Conservation (phyloP, 805 yeast species). For the Spathaspora gorwiae region DNA sequence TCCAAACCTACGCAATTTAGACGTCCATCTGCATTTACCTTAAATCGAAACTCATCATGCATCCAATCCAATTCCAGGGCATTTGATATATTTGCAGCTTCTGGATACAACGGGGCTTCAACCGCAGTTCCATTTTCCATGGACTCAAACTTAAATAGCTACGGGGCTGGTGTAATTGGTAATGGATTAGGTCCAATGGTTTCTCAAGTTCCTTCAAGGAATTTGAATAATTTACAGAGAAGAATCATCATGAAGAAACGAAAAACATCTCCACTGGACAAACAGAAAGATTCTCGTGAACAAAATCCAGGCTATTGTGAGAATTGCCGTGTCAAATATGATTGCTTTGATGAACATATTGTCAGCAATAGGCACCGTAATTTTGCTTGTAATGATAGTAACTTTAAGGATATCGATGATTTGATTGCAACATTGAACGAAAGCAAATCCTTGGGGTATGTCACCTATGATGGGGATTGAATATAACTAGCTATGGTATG, state of each 20-base stretch:
- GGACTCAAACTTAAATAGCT: conserved; percentile 36
- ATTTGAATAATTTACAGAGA: conserved; percentile 44
- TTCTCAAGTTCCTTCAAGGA: conserved; percentile 52
- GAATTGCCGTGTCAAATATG: conserved; percentile 82
- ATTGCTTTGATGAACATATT: conserved; percentile 74
- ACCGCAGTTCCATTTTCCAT: conserved; percentile 37
- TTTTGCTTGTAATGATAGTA: conserved; percentile 68
- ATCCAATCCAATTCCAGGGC: conserved; percentile 36
- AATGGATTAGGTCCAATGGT: conserved; percentile 61
- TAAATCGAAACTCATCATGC: conserved; percentile 36
- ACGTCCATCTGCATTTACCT: conserved; percentile 19
- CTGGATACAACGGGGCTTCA: conserved; percentile 43
- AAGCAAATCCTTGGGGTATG: conserved; percentile 38
- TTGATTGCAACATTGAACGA: conserved; percentile 52
- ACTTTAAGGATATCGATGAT: conserved; percentile 74
- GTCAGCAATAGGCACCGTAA: conserved; percentile 63
- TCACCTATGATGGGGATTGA: conserved; percentile 38
- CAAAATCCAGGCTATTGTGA: conserved; percentile 81
- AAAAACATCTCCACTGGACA: conserved; percentile 5
- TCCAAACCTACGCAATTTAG: conserved; percentile 14
- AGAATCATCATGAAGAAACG: conserved; percentile 40
- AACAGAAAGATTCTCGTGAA: conserved; percentile 15
- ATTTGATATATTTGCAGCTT: conserved; percentile 38
- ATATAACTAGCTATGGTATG: too few species aligned
- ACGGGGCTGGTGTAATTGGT: conserved; percentile 1